Base-by-base conservation (phyloP, 1,139 yeast genomes). In the Pichia sp. region DNA sequence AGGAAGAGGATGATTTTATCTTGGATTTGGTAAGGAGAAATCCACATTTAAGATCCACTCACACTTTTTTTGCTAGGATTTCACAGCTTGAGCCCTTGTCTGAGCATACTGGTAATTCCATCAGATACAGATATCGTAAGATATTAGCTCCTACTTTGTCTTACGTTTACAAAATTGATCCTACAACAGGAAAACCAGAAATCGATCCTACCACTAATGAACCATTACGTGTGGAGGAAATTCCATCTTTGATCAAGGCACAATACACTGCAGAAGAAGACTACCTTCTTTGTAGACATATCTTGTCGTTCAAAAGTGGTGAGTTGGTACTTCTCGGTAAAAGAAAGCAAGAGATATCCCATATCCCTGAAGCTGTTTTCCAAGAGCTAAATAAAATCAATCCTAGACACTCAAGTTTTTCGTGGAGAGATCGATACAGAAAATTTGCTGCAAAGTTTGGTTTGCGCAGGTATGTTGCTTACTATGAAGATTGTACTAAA, bases 381-480 rank as follows among this genome's bases (percentile, higher is more conserved):
- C 67, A 68, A 28, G 59, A 61, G 18, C 59, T 72, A 51, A 69
- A 71, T 40, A 64, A 66, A 42, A 60, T 59, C 35, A 60, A 63
- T 38, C 71, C 77, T 14, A 60, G 68, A 24, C 88, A 81, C 56
- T 65, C 82, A 4, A 69, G 70, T 41, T 72, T 74, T 52, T 79
- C 88, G 22, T 83, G 89, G 89, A 75, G 91, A 58, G 91, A 82
- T 56, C 69, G 91, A 46, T 82, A 74, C 57, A 66, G 89, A 50
- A 82, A 81, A 58, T 80, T 79, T 59, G 74, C 80, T 21, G 58
- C 73, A 6, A 67, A 67, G n/a, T 77, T 71, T 52, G 84, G 86
- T 22, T 66, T 81, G 36, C 74, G 72, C 43, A 67, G 68, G 38
- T 83, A 76, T 54, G 67, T 78, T 36, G 58, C 62, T 8, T 77